Evolutionary conservation across 805 yeast genomes (phyloP), one percentile per base, ranked within the genome.

Genomic region (Candida ovalis): DNA sequence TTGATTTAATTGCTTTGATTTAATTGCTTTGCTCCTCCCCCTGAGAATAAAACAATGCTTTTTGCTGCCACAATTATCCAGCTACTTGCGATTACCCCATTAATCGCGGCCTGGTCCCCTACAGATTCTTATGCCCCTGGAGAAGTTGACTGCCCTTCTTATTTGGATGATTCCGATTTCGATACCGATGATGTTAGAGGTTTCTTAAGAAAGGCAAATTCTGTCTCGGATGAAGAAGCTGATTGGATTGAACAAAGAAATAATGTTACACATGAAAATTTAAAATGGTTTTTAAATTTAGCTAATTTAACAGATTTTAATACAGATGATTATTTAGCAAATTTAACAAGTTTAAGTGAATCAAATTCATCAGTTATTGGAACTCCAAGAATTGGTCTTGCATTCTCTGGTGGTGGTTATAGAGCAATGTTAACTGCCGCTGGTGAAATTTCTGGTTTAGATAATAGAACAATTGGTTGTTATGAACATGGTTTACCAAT

Each of bases 381-480:
- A 2, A 56, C 58, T 18, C 69, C 69, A 17, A 71, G 74, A 43
- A 70, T 85, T 39, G 90, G 81, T 3, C 54, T 78, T 25, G 83
- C 89, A 6, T 81, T 83, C 55, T 76, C 88, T 15, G 96, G 96
- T 40, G 96, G 97, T 61, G 96, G 96, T 3, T 89, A 87, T 65
- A 76, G 97, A 52, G 95, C 96, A 30, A 87, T 89, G 88, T 68
- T 89, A 40, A 69, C 75, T 48, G 96, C 96, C 2, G 96, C 96
- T 13, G 96, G 96, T 32, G 81, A 82, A 62, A 68, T 89, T 19
- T 72, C 91, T 1, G 96, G 92, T 1, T 67, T 87, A 50, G 97
- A 89, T 63, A 80, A 81, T 59, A 72, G 95, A 55, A 83, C 94
- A 2, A 67, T 60, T 8, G 75, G 81, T 13, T 71, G 80, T 3